Percentiles rank a stretch among this genome's conserved stretches.
Conservation (phyloP, 441 rosid species). For the Brassica hybrid region DNA sequence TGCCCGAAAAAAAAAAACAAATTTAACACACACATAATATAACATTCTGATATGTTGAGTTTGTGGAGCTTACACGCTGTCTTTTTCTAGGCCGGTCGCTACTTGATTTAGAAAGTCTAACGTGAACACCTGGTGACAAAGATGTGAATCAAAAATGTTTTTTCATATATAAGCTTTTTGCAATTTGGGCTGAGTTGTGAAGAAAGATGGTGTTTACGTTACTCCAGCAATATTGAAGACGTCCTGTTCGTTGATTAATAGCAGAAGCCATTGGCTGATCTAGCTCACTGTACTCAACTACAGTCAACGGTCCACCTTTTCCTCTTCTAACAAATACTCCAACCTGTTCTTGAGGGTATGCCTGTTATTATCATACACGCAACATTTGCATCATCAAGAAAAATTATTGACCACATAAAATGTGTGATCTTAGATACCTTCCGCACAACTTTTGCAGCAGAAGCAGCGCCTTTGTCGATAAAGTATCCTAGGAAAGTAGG, state of each 20-base stretch:
- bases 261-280: conserved; percentile 91
- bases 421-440: conserved; percentile 57
- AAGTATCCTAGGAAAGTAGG: conserved; percentile 97
- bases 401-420: background rate
- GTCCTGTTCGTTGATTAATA: conserved; percentile 91
- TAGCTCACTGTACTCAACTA: conserved; percentile 96
- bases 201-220: conserved; percentile 51
- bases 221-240: conserved; percentile 99
- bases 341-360: conserved; percentile 97
- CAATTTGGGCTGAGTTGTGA: background rate
- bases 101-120: conserved; percentile 95
- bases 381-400: too few relatives aligned
- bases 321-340: conserved; percentile 98
- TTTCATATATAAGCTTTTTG: too few relatives aligned
- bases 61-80: conserved; percentile 72
- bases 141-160: background rate
- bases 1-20: conserved; percentile 40
- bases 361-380: conserved; percentile 49
- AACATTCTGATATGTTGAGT: too few relatives aligned
- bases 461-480: conserved; percentile 85
- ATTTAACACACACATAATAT: background rate
- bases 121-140: conserved; percentile 91
- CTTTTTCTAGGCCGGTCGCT: conserved; percentile 93
- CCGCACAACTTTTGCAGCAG: conserved; percentile 97
- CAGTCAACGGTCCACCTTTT: conserved; percentile 98